Evolutionary conservation across 2,329 filamentous ascomycete genomes (phyloP), one percentile per base, ranked within the genome.

Genomic region (Talaromyces sp.): DNA sequence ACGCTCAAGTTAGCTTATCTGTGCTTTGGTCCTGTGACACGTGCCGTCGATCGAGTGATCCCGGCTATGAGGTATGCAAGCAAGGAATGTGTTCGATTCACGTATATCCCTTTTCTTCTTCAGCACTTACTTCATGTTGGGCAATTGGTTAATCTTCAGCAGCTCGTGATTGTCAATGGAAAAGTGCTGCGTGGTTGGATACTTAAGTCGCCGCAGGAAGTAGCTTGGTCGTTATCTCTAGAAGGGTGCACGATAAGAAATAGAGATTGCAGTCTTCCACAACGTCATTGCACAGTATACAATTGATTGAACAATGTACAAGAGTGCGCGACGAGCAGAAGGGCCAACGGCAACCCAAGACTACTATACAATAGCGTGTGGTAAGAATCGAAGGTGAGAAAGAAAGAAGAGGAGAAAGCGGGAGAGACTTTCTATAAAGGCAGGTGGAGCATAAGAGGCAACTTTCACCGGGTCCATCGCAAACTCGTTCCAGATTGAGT

Each of bases 201-300:
- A 35, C n/a, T 35, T 9, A 9, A 19, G 45, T 48, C 45, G 45
- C 28, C n/a, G 28, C 28, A 25, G 45, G 45, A 48, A 33, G 19
- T 48, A 48, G 43, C 43, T 48, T 48, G n/a, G 43, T 33, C 45
- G 28, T 48, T 48, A 48, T 48, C 45, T 35, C 45, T n/a, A 46
- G 28, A 46, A 46, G 17, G 9, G 17, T 17, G 25, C 25, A 46
- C 25, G 25, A 46, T 46, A 31, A 48, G 43, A 21, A 35, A 33
- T 9, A 48, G 28, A 48, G 45, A 48, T 48, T 21, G 25, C 28
- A 17, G 13, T 10, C 17, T n/a, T 19, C n/a, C n/a, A 28, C 45
- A 19, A 7, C 28, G n/a, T 21, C 28, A 31, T 46, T n/a, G 22
- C 15, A 46, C 41, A 48, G 17, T 35, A 48, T 15, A 48, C n/a